Evolutionary conservation across 495 filamentous ascomycete genomes (phyloP), one percentile per base, ranked within the genome.

Genomic region (Aspergillus conjunctus): DNA sequence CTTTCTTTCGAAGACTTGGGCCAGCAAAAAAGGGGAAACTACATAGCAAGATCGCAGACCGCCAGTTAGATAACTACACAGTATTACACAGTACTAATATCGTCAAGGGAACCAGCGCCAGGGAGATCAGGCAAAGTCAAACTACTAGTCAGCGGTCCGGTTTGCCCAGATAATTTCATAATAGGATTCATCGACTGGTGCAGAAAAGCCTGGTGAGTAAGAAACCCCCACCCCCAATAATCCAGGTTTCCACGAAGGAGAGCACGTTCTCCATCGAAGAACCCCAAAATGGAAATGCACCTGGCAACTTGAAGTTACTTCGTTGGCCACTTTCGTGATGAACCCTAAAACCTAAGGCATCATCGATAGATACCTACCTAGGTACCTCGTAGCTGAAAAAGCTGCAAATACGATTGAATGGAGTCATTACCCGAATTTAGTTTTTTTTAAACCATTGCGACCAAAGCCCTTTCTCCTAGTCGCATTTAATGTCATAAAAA

Each of bases 91-190:
- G 34, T 37, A 37, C 3, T 5, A 26, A 2, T 26, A 26, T 26
- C 5, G 26, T 15, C 11, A 41, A 41, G 11, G 11, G 9, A n/a
- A 41, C 37, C 37, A n/a, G 37, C 6, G 37, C 37, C 37, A n/a
- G 37, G 37, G 37, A 41, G 37, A 41, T 41, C 37, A 41, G 37
- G 9, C 44, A 48, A 22, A 48, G 44, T 7, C 44, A 10, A 26
- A 26, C 26, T 26, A 26, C 26, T 26, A 18, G 44, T 37, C 17
- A 33, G 37, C 50, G 43, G 56, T 37, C 56, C 56, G 56, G 45
- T 56, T 55, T 62, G 56, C 51, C 62, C 62, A 60, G 61, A 26
- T 26, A 59, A 33, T 59, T 43, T 20, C 43, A 59, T 32, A 51
- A 32, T 18, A 51, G 8, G 50, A 45, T 33, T 49, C 49, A 53